A percentile compares a stretch with the other conserved stretches of the same genome.
These are phyloP conservation scores for Cardiospermum halicacabum DNA, from an alignment of 345 rosid species.

Conservation along the genomic window DNA sequence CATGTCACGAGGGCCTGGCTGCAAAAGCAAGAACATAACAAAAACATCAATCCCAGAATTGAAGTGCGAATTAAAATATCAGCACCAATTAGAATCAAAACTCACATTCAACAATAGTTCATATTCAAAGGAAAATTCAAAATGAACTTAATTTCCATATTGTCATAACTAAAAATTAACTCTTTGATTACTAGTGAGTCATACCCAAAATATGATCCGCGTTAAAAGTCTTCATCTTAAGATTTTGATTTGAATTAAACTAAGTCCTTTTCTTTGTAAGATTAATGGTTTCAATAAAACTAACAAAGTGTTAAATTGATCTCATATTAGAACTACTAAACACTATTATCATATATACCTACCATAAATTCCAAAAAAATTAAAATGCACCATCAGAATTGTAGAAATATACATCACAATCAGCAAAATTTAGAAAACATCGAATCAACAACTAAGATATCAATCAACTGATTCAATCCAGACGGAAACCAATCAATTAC, in stretches of 20 bases:
- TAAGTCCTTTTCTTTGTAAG: no score
- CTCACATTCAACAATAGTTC: not conserved
- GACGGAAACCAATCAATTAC: not conserved
- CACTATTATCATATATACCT: no score
- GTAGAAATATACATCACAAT: not conserved
- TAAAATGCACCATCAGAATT: not conserved
- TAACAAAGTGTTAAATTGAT: not conserved
- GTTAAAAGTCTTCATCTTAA: no score
- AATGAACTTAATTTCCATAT: no score
- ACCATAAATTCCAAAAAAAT: not conserved
- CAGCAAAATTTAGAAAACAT: not conserved
- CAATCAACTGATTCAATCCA: conserved; percentile 1
- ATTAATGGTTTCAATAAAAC: not conserved
- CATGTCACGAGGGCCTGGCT: conserved; percentile 71
- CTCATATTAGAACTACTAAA: not conserved
- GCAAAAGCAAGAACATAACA: conserved; percentile 28
- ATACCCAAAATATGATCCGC: no score
- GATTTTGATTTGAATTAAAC: no score
- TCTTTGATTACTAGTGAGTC: not conserved
- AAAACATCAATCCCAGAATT: conserved; percentile 9
- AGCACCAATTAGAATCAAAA: not conserved
- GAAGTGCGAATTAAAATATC: not conserved
- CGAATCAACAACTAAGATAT: not conserved
- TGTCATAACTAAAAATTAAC: not conserved
- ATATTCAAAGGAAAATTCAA: not conserved